phyloP scores from a whole-genome alignment of 257 asterid species.

The Lithospermum erythrorhizon region DNA sequence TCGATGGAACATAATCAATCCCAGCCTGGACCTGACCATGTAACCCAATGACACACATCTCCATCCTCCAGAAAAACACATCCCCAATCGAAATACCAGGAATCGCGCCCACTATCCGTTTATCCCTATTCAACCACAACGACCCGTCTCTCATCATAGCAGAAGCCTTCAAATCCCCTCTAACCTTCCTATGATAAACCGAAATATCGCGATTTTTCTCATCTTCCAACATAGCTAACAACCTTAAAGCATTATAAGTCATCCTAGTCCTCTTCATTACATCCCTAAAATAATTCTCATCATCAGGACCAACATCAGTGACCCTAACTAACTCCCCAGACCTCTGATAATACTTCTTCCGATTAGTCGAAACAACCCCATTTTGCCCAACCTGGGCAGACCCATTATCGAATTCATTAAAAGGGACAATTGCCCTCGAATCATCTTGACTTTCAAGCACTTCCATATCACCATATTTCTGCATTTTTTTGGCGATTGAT shows the following conservation, averaged over 20 bases:
- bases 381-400: constrained; percentile 1
- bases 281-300: constrained; percentile 35
- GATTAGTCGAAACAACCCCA: constrained; percentile 16
- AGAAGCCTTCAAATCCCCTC: constrained; percentile 71
- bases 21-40: constrained; percentile 94
- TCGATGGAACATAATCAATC: constrained; percentile 59
- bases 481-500: constrained; percentile 20
- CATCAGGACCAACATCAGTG: constrained; percentile 50
- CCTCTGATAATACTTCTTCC: constrained; percentile 32
- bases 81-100: constrained; percentile 75
- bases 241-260: constrained; percentile 64
- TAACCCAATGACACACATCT: constrained; percentile 64
- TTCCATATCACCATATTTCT: neutral
- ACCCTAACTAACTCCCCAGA: constrained; percentile 75
- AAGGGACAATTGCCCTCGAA: constrained; percentile 39
- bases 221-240: constrained; percentile 33
- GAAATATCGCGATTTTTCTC: constrained; percentile 16
- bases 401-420: constrained; percentile 1
- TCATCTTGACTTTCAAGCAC: constrained; percentile 9
- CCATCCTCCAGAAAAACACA: constrained; percentile 76
- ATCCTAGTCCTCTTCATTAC: constrained; percentile 47
- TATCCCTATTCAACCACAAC: constrained; percentile 68
- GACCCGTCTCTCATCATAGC: constrained; percentile 43
- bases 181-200: constrained; percentile 14
- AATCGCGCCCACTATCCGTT: constrained; percentile 65